phyloP scores from a whole-genome alignment of 495 filamentous ascomycete species.

The Penicillium angulare region DNA sequence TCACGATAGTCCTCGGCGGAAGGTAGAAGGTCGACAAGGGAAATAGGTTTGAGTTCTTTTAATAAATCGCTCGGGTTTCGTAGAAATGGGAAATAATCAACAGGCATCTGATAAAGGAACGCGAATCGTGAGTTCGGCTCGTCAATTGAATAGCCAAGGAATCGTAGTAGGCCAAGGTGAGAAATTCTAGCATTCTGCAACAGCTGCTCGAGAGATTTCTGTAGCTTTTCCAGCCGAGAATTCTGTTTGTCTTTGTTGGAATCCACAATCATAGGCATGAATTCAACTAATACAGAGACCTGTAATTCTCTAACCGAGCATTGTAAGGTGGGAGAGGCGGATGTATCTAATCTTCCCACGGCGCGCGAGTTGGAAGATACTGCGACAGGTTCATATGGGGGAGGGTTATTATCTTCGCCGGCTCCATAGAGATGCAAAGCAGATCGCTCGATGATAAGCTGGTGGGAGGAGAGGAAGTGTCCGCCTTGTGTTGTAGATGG shows the following conservation, averaged over 20 bases:
- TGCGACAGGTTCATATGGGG: constrained; percentile 47
- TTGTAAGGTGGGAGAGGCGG: constrained; percentile 35
- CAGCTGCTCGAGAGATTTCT: constrained; percentile 44
- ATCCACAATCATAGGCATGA: constrained; percentile 44
- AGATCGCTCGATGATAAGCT: constrained; percentile 43
- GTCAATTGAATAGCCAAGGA: constrained; percentile 86
- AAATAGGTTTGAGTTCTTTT: constrained; percentile 41
- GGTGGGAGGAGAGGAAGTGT: constrained; percentile 20
- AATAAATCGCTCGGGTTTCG: constrained; percentile 44
- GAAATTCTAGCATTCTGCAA: constrained; percentile 54
- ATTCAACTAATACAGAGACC: constrained; percentile 45
- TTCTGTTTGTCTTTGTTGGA: constrained; percentile 27
- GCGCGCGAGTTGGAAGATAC: constrained; percentile 47
- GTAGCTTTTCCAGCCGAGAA: constrained; percentile 38
- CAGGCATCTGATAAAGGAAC: constrained; percentile 79
- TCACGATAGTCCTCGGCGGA: constrained; percentile 43
- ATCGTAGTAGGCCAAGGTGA: constrained; percentile 62
- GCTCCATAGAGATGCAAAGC: constrained; percentile 43
- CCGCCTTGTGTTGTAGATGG: constrained; percentile 19
- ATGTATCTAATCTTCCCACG: constrained; percentile 43
- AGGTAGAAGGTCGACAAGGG: constrained; percentile 49
- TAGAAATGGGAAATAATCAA: constrained; percentile 49
- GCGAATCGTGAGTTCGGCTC: constrained; percentile 73
- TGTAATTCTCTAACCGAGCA: constrained; percentile 37
- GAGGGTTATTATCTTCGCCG: constrained; percentile 43